Percentiles rank a stretch among this genome's conserved stretches.
Conservation (phyloP, 768 basidiomycete genomes). For the Gymnopilus dilepis region DNA sequence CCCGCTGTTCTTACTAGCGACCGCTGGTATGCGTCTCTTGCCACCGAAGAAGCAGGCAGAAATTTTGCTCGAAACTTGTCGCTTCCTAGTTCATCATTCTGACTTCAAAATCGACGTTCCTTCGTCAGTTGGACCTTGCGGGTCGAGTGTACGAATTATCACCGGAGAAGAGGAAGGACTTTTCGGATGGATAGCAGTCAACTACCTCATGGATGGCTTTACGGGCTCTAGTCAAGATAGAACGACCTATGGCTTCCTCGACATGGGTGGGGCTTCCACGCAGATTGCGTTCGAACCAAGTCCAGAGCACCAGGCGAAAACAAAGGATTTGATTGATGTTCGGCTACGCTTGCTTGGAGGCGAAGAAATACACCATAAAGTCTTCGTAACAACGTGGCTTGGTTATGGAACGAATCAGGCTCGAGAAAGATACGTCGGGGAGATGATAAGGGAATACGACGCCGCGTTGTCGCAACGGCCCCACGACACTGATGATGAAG, state of each 20-base stretch:
- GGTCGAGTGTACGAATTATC: slow-evolving; percentile 92
- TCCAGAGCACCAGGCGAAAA: slow-evolving; percentile 54
- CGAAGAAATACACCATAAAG: slow-evolving; percentile 85
- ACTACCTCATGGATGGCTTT: slow-evolving; percentile 99
- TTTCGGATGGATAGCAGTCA: slow-evolving; percentile 99
- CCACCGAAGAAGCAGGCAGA: slow-evolving; percentile 67
- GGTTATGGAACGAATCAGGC: slow-evolving; percentile 98
- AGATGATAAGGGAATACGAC: slow-evolving; percentile 65
- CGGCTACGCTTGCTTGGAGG: slow-evolving; percentile 82
- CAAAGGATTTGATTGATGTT: slow-evolving; percentile 78
- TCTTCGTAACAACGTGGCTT: slow-evolving; percentile 98
- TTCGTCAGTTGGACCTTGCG: slow-evolving; percentile 79
- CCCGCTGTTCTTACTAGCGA: slow-evolving; percentile 92
- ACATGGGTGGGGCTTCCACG: slow-evolving; percentile 99
- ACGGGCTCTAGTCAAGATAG: slow-evolving; percentile 54
- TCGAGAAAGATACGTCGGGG: slow-evolving; percentile 88
- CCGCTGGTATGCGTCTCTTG: slow-evolving; percentile 95
- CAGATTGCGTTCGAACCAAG: slow-evolving; percentile 98
- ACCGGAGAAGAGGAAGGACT: slow-evolving; percentile 98
- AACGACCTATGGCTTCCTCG: slow-evolving; percentile 96
- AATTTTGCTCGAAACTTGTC: slow-evolving; percentile 79
- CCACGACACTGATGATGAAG: slow-evolving; percentile 23
- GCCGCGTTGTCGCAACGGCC: slow-evolving; percentile 25
- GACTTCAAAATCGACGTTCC: slow-evolving; percentile 76
- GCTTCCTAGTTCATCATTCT: slow-evolving; percentile 75